Conservation (phyloP, 495 filamentous ascomycete species). For the Terfezia boudieri region DNA sequence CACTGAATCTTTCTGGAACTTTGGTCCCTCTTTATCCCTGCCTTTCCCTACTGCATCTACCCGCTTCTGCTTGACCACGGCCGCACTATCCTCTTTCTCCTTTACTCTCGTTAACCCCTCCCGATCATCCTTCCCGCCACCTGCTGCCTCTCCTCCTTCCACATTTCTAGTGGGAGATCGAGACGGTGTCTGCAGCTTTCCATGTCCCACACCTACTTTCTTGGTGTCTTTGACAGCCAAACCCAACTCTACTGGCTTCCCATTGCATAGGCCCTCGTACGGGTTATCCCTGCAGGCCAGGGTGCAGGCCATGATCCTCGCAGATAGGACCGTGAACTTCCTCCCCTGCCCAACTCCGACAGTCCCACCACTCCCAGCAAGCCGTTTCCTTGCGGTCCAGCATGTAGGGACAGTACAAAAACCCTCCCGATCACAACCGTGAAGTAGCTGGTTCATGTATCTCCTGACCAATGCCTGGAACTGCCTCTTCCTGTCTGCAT, state of each 20-base stretch:
- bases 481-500: slow-evolving; percentile 28
- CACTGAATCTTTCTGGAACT: slow-evolving; percentile 18
- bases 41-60: too few species aligned
- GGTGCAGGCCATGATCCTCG: slow-evolving; percentile 54
- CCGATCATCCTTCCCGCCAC: background rate
- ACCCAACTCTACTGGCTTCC: slow-evolving; percentile 19
- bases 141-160: slow-evolving; percentile 8
- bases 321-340: slow-evolving; percentile 33
- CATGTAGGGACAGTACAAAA: slow-evolving; percentile 54
- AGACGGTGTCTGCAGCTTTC: background rate
- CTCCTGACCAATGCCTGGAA: slow-evolving; percentile 34
- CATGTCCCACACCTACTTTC: background rate
- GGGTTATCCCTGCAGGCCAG: slow-evolving; percentile 63
- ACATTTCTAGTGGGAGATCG: background rate
- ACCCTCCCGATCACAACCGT: slow-evolving; percentile 47
- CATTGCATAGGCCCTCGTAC: slow-evolving; percentile 46
- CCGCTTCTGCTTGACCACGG: background rate
- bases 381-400: slow-evolving; percentile 48
- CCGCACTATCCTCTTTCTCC: slow-evolving; percentile 20
- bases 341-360: slow-evolving; percentile 27
- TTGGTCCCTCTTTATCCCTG: background rate
- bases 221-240: background rate
- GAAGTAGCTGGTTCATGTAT: slow-evolving; percentile 61
- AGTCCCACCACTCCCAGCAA: slow-evolving; percentile 43
- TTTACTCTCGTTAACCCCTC: slow-evolving; percentile 8